Evolutionary conservation across 2,329 filamentous ascomycete genomes (phyloP).

Genomic region (Dactylellina haptotyla): DNA sequence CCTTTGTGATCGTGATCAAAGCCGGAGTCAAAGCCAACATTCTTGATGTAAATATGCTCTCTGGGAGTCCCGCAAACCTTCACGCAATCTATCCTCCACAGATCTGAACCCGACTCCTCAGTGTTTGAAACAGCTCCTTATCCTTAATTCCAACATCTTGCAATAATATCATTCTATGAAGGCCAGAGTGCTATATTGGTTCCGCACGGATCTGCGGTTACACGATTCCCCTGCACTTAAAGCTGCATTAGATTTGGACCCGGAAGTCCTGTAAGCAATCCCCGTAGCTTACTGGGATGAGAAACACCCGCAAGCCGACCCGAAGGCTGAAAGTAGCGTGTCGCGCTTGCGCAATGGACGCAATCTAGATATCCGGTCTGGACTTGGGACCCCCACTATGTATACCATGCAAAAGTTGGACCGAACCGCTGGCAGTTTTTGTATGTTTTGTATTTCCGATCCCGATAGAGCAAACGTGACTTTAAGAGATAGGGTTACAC

Average conservation of each 20-base stretch:
- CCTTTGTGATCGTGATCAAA: no score
- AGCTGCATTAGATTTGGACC: conserved; percentile 75
- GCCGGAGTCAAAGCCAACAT: no score
- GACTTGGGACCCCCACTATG: conserved; percentile 84
- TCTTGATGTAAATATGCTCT: background rate
- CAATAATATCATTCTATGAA: conserved; percentile 50
- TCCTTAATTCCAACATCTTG: background rate
- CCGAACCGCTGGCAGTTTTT: conserved; percentile 80
- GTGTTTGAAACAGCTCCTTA: background rate
- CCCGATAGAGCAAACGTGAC: background rate
- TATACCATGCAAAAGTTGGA: conserved; percentile 76
- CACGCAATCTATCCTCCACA: no score
- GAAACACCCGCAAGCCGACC: background rate
- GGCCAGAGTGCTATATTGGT: conserved; percentile 77
- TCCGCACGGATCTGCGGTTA: conserved; percentile 78
- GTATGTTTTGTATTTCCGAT: conserved; percentile 60
- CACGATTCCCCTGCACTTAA: conserved; percentile 80
- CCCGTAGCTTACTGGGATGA: background rate
- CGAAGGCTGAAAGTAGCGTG: background rate
- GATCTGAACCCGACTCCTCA: background rate
- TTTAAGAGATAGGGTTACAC: background rate
- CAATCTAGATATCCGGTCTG: conserved; percentile 72
- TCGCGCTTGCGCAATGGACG: background rate
- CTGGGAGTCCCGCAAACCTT: background rate
- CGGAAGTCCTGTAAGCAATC: conserved; percentile 69